Base-by-base conservation (phyloP, 176 grass and related monocot species). In the Triticum dicoccoides region DNA sequence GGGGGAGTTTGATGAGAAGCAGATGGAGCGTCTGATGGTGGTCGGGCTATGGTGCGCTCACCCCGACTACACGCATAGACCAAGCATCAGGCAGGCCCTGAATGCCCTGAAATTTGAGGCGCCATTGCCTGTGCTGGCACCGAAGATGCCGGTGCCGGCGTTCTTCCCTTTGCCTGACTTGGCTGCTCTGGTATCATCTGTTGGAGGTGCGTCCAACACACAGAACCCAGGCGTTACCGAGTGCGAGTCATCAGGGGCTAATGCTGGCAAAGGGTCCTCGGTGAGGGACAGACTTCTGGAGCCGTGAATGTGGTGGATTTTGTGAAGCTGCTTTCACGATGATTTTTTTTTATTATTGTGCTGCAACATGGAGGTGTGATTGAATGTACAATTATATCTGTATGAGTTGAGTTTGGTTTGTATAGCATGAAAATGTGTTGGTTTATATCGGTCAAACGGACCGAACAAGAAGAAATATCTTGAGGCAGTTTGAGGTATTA, bases 31-130 rank as follows among this genome's bases (percentile, higher is more conserved):
- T 11, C 83, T 97, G 45, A 89, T 97, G 88, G 32, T 92, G 65
- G 88, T 97, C 3, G 95, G 95, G 32, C 76, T 97, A 21, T 94
- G 95, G 92, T 97, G 95, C 58, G 92, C 90, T 24, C 92, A 97
- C 52, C 92, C 95, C 20, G 91, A 95, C 78, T 91, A 89, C 82
- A 85, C 83, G 5, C 70, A 86, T n/a, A 87, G 91, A 17, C 93
- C 93, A 56, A 92, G 78, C 12, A 91, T 95, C 71, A 95, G 86
- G 61, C 91, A 91, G 83, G 84, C 91, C 14, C 54, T 95, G 65
- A 86, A 88, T 52, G 89, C 87, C 14, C 87, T 95, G 27, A 88
- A 93, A 38, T 81, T 87, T 5, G 91, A 95, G 83, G 94, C 91
- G 23, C 84, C 89, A 85, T 85, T 95, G 81, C 88, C 94, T 2